phyloP scores from a whole-genome alignment of 495 filamentous ascomycete genomes.

The Aspergillus taichungensis region DNA sequence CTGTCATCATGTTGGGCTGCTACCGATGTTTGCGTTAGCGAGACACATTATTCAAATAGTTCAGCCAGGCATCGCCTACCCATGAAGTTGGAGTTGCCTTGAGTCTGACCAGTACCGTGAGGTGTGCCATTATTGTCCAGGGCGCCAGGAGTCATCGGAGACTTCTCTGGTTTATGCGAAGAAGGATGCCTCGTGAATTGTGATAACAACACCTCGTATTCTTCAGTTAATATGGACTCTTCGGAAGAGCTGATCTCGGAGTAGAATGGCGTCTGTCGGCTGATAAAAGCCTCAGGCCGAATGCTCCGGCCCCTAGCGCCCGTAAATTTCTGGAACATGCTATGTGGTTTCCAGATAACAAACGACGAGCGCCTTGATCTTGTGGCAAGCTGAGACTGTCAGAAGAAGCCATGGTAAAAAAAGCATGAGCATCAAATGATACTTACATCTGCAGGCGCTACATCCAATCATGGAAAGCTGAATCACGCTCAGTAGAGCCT shows the following conservation, averaged over 20 bases:
- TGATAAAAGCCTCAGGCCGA: background rate
- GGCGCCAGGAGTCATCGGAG: background rate
- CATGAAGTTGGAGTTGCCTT: too few relatives aligned
- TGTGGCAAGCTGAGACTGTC: background rate
- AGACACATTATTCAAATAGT: too few relatives aligned
- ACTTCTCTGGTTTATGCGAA: constrained; percentile 3
- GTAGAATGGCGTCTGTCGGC: background rate
- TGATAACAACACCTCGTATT: constrained; percentile 12
- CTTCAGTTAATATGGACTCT: constrained; percentile 5
- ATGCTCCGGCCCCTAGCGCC: background rate
- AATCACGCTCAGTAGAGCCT: too few relatives aligned
- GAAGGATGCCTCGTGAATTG: constrained; percentile 14
- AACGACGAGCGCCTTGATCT: background rate
- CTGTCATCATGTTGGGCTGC: too few relatives aligned
- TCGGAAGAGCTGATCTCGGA: constrained; percentile 7
- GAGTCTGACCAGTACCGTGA: too few relatives aligned
- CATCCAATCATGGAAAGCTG: too few relatives aligned
- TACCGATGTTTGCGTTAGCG: too few relatives aligned
- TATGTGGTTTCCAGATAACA: background rate
- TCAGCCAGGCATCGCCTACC: too few relatives aligned
- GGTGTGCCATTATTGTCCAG: too few relatives aligned
- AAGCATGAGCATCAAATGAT: background rate
- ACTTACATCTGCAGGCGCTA: background rate
- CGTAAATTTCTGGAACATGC: background rate
- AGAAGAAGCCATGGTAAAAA: too few relatives aligned